These are phyloP conservation scores for Dothidotthia symphoricarpi DNA, from an alignment of 2,329 filamentous ascomycete genomes.

Conservation along the genomic window DNA sequence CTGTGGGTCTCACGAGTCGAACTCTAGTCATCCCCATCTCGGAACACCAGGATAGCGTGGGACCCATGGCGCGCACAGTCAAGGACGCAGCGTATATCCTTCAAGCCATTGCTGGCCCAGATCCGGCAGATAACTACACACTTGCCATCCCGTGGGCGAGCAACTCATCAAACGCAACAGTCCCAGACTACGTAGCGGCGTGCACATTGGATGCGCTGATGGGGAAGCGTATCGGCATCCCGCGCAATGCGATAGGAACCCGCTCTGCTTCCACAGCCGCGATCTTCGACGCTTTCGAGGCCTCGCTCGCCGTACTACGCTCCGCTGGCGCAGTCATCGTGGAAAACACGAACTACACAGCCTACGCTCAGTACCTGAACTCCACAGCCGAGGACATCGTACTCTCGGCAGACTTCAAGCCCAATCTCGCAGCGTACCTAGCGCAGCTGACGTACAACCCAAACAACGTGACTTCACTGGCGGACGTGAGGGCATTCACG, in stretches of 20 bases:
- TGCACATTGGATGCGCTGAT: slow-evolving; percentile 54
- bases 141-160: slow-evolving; percentile 53
- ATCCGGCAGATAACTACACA: slow-evolving; percentile 58
- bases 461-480: slow-evolving; percentile 52
- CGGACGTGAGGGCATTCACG: slow-evolving; percentile 57
- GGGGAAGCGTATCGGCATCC: slow-evolving; percentile 64
- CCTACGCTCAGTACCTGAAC: slow-evolving; percentile 47
- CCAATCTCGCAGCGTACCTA: slow-evolving; percentile 59
- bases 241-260: slow-evolving; percentile 56
- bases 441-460: slow-evolving; percentile 58
- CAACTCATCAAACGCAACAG: slow-evolving; percentile 38
- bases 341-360: slow-evolving; percentile 59
- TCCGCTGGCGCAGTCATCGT: slow-evolving; percentile 61
- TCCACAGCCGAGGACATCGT: slow-evolving; percentile 48
- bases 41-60: slow-evolving; percentile 57
- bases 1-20: slow-evolving; percentile 62
- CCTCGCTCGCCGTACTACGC: slow-evolving; percentile 53
- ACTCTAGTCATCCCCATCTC: slow-evolving; percentile 65
- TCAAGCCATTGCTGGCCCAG: slow-evolving; percentile 58
- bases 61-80: slow-evolving; percentile 58
- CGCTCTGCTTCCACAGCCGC: slow-evolving; percentile 32
- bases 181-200: slow-evolving; percentile 62
- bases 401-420: slow-evolving; percentile 59
- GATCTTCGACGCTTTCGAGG: slow-evolving; percentile 56
- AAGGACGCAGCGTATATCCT: slow-evolving; percentile 59